Conservation (phyloP, 2,329 filamentous ascomycete species). For the Colletotrichum lindemuthianum region DNA sequence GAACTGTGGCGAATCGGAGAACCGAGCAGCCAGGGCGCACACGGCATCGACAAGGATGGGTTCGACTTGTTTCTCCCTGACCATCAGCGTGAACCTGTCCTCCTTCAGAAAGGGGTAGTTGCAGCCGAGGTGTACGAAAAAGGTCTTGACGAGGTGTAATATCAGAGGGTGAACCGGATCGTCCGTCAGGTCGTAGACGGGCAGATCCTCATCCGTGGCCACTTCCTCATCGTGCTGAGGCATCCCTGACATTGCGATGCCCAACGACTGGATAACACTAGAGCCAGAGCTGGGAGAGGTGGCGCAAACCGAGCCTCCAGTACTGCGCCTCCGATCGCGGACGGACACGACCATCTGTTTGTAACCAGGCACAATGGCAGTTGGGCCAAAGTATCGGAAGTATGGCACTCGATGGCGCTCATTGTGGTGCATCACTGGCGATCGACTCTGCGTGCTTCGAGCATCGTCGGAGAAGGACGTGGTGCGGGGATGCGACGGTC, state of each 20-base stretch:
- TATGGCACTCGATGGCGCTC: constrained; percentile 80
- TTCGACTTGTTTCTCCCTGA: constrained; percentile 84
- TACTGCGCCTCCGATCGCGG: constrained; percentile 70
- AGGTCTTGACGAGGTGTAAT: constrained; percentile 79
- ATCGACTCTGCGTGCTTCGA: constrained; percentile 51
- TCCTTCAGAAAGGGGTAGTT: constrained; percentile 86
- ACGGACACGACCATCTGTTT: constrained; percentile 91
- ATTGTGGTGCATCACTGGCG: constrained; percentile 59
- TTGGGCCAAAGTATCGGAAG: constrained; percentile 90
- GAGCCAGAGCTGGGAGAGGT: constrained; percentile 58
- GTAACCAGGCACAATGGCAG: constrained; percentile 89
- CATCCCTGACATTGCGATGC: constrained; percentile 23
- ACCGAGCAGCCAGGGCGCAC: constrained; percentile 83
- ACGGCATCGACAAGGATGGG: constrained; percentile 88
- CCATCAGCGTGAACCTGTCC: constrained; percentile 76
- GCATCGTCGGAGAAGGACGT: constrained; percentile 54
- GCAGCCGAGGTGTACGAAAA: constrained; percentile 84
- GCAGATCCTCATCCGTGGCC: constrained; percentile 62
- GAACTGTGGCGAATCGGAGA: constrained; percentile 71
- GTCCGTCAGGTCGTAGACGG: constrained; percentile 81
- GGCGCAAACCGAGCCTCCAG: constrained; percentile 65
- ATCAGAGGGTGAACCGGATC: constrained; percentile 79
- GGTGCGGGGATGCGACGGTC: constrained; percentile 43
- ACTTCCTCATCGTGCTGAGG: constrained; percentile 52
- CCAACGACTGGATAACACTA: constrained; percentile 24